These are phyloP conservation scores for Diaporthe ampelina DNA, from an alignment of 2,329 filamentous ascomycete genomes.

Conservation along the genomic window DNA sequence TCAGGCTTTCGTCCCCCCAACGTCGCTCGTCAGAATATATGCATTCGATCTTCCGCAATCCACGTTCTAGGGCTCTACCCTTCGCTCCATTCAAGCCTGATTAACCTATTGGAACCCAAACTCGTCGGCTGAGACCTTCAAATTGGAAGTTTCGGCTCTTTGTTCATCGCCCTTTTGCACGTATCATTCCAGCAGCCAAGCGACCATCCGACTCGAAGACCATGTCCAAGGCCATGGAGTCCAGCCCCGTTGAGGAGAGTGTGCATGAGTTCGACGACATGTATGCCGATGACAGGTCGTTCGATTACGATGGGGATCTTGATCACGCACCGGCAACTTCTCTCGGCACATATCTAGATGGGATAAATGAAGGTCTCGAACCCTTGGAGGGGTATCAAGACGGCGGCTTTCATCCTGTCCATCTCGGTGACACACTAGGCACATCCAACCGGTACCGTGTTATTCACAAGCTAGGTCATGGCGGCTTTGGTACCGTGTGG, in stretches of 20 bases:
- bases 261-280: not conserved
- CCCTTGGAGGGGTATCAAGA: not conserved
- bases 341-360: not conserved
- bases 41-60: too few relatives aligned
- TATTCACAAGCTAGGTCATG: constrained; percentile 10
- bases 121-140: too few relatives aligned
- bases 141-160: too few relatives aligned
- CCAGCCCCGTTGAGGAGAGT: not conserved
- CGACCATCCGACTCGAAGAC: too few relatives aligned
- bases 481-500: not conserved
- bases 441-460: not conserved
- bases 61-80: too few relatives aligned
- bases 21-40: too few relatives aligned
- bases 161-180: too few relatives aligned
- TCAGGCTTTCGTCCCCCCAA: too few relatives aligned
- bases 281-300: not conserved
- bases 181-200: too few relatives aligned
- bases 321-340: constrained; percentile 10
- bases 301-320: not conserved
- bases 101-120: too few relatives aligned
- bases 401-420: not conserved
- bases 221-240: not conserved
- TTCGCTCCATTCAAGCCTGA: too few relatives aligned
- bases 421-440: constrained; percentile 4
- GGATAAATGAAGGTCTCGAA: not conserved